Evolutionary conservation across 305 asterid species (phyloP), one percentile per base, ranked within the genome.

Genomic region (Solanum hybrid): DNA sequence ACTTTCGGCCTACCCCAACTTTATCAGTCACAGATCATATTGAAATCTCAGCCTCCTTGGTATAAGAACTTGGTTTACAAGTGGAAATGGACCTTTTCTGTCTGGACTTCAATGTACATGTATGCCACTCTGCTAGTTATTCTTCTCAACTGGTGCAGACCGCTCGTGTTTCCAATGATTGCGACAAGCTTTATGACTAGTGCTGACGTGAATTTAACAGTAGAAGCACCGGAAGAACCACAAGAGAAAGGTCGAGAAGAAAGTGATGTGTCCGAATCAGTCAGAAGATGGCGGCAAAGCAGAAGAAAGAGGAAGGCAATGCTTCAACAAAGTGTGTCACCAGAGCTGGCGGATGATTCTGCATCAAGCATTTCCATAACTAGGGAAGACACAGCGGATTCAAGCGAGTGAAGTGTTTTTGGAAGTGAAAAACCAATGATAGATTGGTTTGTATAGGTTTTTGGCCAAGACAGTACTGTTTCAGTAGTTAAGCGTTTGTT

Each of bases 71-170:
- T 95, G 85, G 93, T 94, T 5, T 91, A 93, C 88, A 92, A 92
- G 2, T 97, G 99, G 98, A 96, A 92, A 79, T 91, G 96, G 95
- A 95, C 99, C 1, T 90, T 93, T 18, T 95, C 87, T 18, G 96
- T 97, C 6, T 97, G 99, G 99, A 87, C 94, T 8, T 94, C 97
- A 0, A 39, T 96, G 69, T 93, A 93, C 89, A 34, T 93, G 3
- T 97, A 93, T 88, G 20, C 92, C 12, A 9, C 94, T 31, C 90
- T 94, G 20, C 93, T 96, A 4, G 35, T 92, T 89, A 1, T 96
- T 31, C 92, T 93, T 1, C 86, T 94, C 14, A 33, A 74, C 26
- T 95, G 92, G 92, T 90, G 91, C n/a, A 95, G 92, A 90, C 98
- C 96, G 0, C 86, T 95, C 2, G 29, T 95, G 1, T 86, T 95